phyloP scores from a whole-genome alignment of 2,329 filamentous ascomycete species.

The Colletotrichum sp. region DNA sequence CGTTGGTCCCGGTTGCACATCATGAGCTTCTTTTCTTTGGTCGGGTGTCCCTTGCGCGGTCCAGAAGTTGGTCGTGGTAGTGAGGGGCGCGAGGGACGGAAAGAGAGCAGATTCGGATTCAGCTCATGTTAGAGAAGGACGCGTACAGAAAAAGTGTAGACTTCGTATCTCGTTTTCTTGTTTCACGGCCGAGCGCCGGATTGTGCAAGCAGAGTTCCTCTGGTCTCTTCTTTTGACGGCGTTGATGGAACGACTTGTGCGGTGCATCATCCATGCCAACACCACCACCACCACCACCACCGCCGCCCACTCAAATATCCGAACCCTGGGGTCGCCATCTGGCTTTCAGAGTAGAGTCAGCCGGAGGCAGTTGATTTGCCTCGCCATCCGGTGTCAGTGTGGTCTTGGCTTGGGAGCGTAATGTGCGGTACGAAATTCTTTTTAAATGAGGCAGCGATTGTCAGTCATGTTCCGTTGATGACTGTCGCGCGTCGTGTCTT shows the following conservation, averaged over 20 bases:
- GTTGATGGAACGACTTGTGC: background rate
- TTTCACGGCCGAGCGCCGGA: background rate
- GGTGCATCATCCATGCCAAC: background rate
- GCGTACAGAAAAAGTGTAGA: constrained; percentile 3
- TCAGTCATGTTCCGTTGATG: background rate
- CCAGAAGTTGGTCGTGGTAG: background rate
- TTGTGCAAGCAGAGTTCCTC: background rate
- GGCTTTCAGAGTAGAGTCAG: background rate
- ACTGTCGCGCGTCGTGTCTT: background rate
- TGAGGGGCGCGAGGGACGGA: background rate
- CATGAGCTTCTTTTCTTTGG: background rate
- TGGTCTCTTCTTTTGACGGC: background rate
- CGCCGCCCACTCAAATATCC: constrained; percentile 12
- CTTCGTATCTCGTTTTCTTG: background rate
- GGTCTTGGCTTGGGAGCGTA: background rate
- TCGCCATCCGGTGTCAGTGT: background rate
- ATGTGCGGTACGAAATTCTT: background rate
- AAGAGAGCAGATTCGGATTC: constrained; percentile 12
- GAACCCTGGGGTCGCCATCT: constrained; percentile 1
- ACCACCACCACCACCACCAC: background rate
- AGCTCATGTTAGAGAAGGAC: constrained; percentile 9
- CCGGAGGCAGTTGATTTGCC: background rate
- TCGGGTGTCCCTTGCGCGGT: background rate
- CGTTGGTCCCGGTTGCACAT: background rate
- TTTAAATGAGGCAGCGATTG: background rate